phyloP scores from a whole-genome alignment of 805 yeast species.

The Kluyveromyces siamensis region DNA sequence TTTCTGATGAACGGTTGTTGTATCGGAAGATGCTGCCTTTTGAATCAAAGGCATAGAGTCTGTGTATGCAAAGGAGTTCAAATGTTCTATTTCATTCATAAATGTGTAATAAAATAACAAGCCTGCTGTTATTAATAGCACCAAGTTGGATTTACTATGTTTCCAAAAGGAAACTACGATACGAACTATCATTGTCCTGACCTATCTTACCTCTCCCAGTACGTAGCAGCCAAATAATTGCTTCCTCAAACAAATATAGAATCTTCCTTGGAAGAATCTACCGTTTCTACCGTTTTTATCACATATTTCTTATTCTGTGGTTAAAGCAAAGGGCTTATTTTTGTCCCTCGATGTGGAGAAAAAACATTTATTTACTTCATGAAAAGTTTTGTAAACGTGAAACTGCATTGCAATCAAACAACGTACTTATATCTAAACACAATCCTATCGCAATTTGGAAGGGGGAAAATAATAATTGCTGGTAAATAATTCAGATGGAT shows the following conservation, averaged over 20 bases:
- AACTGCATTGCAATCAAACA: too few relatives aligned
- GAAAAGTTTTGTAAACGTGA: too few relatives aligned
- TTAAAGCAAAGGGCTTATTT: too few relatives aligned
- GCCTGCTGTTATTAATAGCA: slow-evolving; percentile 21
- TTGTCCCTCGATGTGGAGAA: too few relatives aligned
- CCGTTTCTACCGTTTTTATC: too few relatives aligned
- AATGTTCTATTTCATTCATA: slow-evolving; percentile 27
- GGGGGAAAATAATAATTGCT: too few relatives aligned
- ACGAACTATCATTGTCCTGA: background rate
- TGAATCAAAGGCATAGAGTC: slow-evolving; percentile 23
- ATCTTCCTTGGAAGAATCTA: too few relatives aligned
- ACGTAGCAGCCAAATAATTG: background rate
- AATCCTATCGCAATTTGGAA: too few relatives aligned
- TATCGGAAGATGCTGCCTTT: background rate
- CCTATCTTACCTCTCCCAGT: background rate
- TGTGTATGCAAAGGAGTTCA: slow-evolving; percentile 29
- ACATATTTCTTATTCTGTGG: too few relatives aligned
- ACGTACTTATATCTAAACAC: too few relatives aligned
- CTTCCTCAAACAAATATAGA: background rate
- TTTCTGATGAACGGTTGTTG: background rate
- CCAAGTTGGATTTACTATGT: slow-evolving; percentile 16
- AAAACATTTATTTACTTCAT: too few relatives aligned
- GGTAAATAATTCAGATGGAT: background rate
- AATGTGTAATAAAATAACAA: slow-evolving; percentile 28
- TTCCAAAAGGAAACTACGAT: background rate